Base-by-base conservation (phyloP, 306 rosid genomes). In the Quercus rubra region DNA sequence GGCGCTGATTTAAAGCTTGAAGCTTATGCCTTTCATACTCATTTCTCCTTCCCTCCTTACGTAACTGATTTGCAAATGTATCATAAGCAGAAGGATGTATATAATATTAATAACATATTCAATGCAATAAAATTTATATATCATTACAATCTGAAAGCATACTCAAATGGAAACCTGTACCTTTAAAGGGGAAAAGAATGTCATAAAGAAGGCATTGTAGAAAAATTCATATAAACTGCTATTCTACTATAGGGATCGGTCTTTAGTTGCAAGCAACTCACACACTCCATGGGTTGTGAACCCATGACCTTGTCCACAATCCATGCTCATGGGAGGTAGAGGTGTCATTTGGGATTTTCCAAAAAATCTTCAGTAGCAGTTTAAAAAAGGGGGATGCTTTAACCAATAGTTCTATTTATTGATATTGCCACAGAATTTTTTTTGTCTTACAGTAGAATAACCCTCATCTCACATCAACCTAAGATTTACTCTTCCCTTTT, bases 11-110 rank as follows among this genome's bases (percentile, higher is more conserved):
- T 83, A 96, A 87, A 73, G 99, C 94, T 85, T 96, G 99, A 82
- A 96, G 94, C 85, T 96, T 96, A 85, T 93, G 98, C 86, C 98
- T 90, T 92, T 96, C 99, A 86, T 93, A 93, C 88, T 96, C 99
- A 86, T 91, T 96, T 89, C 90, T 93, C 84, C 99, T 93, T 74
- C 99, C 99, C 85, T 96, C 99, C 84, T 96, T 96, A 82, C 83
- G 90, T 78, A 96, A 85, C 99, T 96, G 86, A 18, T 67, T 86
- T 68, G 66, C 55, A 78, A 80, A 82, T 31, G 49, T 55, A 79
- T 64, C 62, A 46, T 76, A 49, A 83, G 81, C 66, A 80, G 21
- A 56, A 59, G 79, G 77, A 79, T 80, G 55, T 73, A 73, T 38
- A 82, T 67, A 79, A 27, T 63, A 56, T 5, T 12, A 74, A 20